Evolutionary conservation across 208 protist species (phyloP), one percentile per base, ranked within the genome.

Genomic region (Vickermania spadyakhi): DNA sequence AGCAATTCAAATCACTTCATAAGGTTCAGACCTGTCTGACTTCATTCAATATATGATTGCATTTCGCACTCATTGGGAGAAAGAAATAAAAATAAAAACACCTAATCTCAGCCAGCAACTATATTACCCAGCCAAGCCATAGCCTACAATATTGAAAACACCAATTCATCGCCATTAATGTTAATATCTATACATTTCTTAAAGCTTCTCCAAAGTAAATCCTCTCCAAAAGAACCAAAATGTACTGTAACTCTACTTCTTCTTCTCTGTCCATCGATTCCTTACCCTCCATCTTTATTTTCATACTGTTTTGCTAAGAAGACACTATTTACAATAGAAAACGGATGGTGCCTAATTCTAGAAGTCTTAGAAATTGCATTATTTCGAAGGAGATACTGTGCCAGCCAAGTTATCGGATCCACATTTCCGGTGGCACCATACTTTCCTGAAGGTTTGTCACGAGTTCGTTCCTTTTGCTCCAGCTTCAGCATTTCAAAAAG

Each of bases 361-460:
- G 62, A 79, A 2, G 62, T 62, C n/a, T 72, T 72, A 27, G 69
- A 26, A 5, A 61, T 57, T 49, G 61, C 53, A 67, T 86, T 86
- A 67, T 92, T 92, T 26, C 85, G 72, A 41, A 92, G 64, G 11
- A 92, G 67, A 36, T 89, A 92, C 36, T 89, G 85, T 22, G 85
- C 78, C 2, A 92, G 61, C 79, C 81, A 88, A 27, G 72, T 77
- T n/a, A 86, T 64, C 7, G 85, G 77, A 60, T 89, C 69, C 0
- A 69, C 69, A 45, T 79, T 60, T 30, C 58, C 53, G 27, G 62
- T 68, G 21, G 60, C 36, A 4, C 52, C 68, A 23, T 70, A 66
- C 13, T n/a, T 50, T 28, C 5, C 49, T 18, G 14, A 22, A 52
- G 41, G 58, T 53, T 29, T 23, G 27, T 11, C 26, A 27, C 62